Evolutionary conservation across 2,329 filamentous ascomycete genomes (phyloP).

Genomic region (Iodosphaeria phyllophila): DNA sequence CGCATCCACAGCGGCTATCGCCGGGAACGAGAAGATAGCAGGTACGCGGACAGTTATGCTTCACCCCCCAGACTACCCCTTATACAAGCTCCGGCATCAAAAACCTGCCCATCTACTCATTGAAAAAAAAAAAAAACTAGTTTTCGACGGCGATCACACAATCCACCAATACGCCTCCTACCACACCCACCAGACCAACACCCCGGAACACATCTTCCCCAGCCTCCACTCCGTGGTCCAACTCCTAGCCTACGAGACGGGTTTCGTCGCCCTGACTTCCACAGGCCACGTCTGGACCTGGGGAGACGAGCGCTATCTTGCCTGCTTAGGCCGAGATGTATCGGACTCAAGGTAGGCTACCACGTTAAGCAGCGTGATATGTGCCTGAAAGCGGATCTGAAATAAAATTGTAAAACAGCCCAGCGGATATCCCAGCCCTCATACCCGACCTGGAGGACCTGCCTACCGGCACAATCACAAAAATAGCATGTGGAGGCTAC

Average conservation of each 20-base stretch:
- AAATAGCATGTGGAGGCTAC: conserved; percentile 37
- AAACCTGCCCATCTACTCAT: too few relatives aligned
- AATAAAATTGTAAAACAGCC: conserved; percentile 11
- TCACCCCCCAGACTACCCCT: conserved; percentile 3
- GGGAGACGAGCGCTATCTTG: conserved; percentile 39
- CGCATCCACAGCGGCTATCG: conserved; percentile 11
- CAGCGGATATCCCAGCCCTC: conserved; percentile 23
- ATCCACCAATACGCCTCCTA: conserved; percentile 12
- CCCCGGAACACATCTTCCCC: conserved; percentile 6
- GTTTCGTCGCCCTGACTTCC: conserved; percentile 26
- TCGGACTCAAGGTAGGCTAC: conserved; percentile 14
- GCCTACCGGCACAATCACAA: conserved; percentile 28
- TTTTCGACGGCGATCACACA: conserved; percentile 6
- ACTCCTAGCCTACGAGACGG: conserved; percentile 26
- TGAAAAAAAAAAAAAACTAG: conserved; percentile 4
- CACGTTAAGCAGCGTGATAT: conserved; percentile 1
- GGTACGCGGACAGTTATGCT: conserved; percentile 11
- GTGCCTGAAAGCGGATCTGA: conserved; percentile 1
- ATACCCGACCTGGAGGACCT: conserved; percentile 32
- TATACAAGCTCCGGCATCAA: neutral
- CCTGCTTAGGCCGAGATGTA: conserved; percentile 33
- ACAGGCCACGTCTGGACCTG: conserved; percentile 28
- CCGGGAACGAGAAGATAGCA: conserved; percentile 15
- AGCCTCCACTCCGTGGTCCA: conserved; percentile 16
- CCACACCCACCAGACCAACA: conserved; percentile 1